Evolutionary conservation across 208 protist genomes (phyloP).

Genomic region (Leishmania lainsoni): DNA sequence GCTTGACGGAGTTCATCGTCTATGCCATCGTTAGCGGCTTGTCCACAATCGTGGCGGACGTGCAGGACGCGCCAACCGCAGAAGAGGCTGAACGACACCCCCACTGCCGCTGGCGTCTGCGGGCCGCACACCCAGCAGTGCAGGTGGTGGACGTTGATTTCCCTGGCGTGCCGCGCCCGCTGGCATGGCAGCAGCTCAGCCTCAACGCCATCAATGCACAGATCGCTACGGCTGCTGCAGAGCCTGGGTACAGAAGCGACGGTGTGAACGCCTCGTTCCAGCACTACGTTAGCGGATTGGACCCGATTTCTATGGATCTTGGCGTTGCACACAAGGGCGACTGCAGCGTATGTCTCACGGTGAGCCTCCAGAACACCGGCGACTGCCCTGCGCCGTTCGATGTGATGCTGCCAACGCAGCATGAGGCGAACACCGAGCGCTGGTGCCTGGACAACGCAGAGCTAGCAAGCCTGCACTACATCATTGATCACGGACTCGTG

Average conservation of each 20-base stretch:
- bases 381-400: slow-evolving; percentile 65
- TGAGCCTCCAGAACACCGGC: slow-evolving; percentile 83
- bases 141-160: slow-evolving; percentile 83
- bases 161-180: slow-evolving; percentile 28
- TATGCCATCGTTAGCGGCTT: slow-evolving; percentile 70
- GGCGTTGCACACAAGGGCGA: slow-evolving; percentile 53
- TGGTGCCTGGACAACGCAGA: slow-evolving; percentile 88
- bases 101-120: slow-evolving; percentile 65
- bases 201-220: slow-evolving; percentile 80
- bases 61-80: slow-evolving; percentile 37
- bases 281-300: slow-evolving; percentile 72
- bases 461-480: slow-evolving; percentile 66
- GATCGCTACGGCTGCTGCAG: slow-evolving; percentile 53
- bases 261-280: slow-evolving; percentile 73
- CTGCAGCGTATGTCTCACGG: slow-evolving; percentile 36
- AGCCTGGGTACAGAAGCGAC: slow-evolving; percentile 12
- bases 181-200: slow-evolving; percentile 71
- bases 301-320: slow-evolving; percentile 81
- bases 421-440: slow-evolving; percentile 75
- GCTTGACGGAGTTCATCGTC: slow-evolving; percentile 75
- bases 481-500: slow-evolving; percentile 74
- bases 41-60: slow-evolving; percentile 32
- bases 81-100: slow-evolving; percentile 68
- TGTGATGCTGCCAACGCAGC: slow-evolving; percentile 86
- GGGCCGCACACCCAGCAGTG: slow-evolving; percentile 68